phyloP scores from a whole-genome alignment of 106 monocot species.

The Platanthera zijinensis region DNA sequence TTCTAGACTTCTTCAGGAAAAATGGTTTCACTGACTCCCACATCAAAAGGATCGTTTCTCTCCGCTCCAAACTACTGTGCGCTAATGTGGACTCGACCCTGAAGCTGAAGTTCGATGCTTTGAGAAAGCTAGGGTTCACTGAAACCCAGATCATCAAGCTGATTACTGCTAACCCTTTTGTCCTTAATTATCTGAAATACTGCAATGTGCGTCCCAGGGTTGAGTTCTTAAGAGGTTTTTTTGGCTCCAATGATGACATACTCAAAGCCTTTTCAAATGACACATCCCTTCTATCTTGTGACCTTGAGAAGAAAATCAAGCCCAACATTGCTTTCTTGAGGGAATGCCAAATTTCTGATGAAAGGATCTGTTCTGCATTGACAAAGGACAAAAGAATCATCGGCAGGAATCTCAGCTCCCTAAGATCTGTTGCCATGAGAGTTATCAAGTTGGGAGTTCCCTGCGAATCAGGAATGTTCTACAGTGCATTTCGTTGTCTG shows the following conservation, averaged over 20 bases:
- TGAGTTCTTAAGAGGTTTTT: not conserved
- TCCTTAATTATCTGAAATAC: not conserved
- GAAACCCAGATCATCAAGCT: slow-evolving; percentile 10
- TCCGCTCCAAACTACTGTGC: slow-evolving; percentile 12
- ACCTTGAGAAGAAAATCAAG: not conserved
- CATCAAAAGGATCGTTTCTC: slow-evolving; percentile 5
- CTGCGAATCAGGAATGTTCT: slow-evolving; percentile 1
- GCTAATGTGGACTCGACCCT: slow-evolving; percentile 18
- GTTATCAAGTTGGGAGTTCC: slow-evolving; percentile 3
- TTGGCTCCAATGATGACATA: slow-evolving; percentile 1
- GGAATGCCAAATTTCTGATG: slow-evolving; percentile 8
- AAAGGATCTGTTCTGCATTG: not conserved
- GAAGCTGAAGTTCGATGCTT: slow-evolving; percentile 11
- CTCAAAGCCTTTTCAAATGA: not conserved
- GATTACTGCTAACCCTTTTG: not conserved
- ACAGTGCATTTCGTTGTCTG: not conserved
- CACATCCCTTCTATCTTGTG: not conserved
- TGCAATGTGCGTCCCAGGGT: not conserved
- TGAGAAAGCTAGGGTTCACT: slow-evolving; percentile 17
- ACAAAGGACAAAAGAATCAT: not conserved
- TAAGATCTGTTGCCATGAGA: not conserved
- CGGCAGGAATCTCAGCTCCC: not conserved
- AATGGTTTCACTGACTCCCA: slow-evolving; percentile 9
- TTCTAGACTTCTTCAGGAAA: slow-evolving; percentile 9
- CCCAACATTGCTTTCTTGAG: slow-evolving; percentile 11